Base-by-base conservation (phyloP, 2,329 filamentous ascomycete genomes). In the Alternaria brassicicola region DNA sequence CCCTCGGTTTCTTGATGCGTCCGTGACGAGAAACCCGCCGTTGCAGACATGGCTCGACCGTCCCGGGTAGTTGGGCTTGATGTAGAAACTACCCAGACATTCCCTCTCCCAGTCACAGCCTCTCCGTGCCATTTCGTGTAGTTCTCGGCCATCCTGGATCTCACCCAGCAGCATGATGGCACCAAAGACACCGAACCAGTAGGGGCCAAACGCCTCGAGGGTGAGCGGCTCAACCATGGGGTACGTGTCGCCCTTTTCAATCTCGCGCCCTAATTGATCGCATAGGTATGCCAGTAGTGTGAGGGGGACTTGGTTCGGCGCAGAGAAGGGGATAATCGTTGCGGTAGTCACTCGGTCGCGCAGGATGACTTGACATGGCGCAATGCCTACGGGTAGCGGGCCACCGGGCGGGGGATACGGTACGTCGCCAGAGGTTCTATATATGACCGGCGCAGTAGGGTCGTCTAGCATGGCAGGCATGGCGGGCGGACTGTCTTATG, bases 41-140 rank as follows among this genome's bases (percentile, higher is more conserved):
- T 90, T 86, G 81, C 92, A 96, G 49, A 96, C 87, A 81, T 97
- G 93, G 77, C 90, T 95, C 79, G 91, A 95, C 57, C 93, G 86
- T 46, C 93, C 93, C 0, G 93, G 92, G 76, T 96, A 97, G 78
- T 97, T 96, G 46, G 93, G 92, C 80, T 95, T 93, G 83, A 96
- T 91, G 79, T 95, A 96, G 79, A 96, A 96, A 79, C 91, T 96
- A 56, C 93, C 93, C 41, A 97, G 81, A 70, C 92, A 96, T 69
- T 90, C 84, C 71, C 88, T 88, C 64, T 87, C 85, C 92, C 93
- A 96, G 77, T 94, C 90, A 64, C 72, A 74, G 47, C 78, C 79
- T 4, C 73, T 66, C 23, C 74, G 71, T 51, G 80, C 80, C 80
- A 82, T 81, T 15, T 78, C 72, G 39, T 76, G 73, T 30, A 83